phyloP scores from a whole-genome alignment of 352 stramenopile genomes.

The Globisporangium mamillatum region DNA sequence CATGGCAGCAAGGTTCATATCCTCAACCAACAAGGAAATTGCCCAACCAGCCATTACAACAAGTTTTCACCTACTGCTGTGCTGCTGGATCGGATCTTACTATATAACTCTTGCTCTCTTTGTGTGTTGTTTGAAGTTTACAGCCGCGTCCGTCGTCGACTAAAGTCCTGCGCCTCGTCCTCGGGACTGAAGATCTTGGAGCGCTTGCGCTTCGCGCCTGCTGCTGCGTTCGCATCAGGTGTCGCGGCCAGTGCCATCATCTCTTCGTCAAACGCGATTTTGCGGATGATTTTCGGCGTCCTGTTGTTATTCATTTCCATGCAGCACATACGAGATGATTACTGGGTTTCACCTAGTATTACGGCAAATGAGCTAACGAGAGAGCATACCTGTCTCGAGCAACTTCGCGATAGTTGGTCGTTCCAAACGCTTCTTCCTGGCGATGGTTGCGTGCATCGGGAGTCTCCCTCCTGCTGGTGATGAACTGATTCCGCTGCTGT shows the following conservation, averaged over 20 bases:
- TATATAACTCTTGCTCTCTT: background rate
- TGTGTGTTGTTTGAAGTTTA: background rate
- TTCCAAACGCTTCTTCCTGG: background rate
- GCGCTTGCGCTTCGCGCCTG: conserved; percentile 31
- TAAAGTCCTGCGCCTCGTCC: conserved; percentile 25
- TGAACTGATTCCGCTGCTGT: conserved; percentile 11
- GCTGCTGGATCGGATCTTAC: background rate
- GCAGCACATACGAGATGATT: background rate
- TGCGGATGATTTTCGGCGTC: conserved; percentile 33
- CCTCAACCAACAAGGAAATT: background rate
- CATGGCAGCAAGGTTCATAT: no score
- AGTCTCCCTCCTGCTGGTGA: conserved; percentile 6
- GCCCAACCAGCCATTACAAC: background rate
- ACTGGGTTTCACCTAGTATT: background rate
- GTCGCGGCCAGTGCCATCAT: conserved; percentile 37
- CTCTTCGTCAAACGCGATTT: conserved; percentile 43
- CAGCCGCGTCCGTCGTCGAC: conserved; percentile 11
- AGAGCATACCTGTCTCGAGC: conserved; percentile 4
- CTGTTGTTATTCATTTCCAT: conserved; percentile 6
- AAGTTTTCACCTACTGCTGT: background rate
- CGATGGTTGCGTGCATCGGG: background rate
- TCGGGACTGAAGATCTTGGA: conserved; percentile 30
- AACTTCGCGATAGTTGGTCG: conserved; percentile 15
- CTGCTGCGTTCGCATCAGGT: conserved; percentile 3
- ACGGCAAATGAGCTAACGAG: background rate